Evolutionary conservation across 768 basidiomycete genomes (phyloP), one percentile per base, ranked within the genome.

Genomic region (Melanogaster broomeanus): DNA sequence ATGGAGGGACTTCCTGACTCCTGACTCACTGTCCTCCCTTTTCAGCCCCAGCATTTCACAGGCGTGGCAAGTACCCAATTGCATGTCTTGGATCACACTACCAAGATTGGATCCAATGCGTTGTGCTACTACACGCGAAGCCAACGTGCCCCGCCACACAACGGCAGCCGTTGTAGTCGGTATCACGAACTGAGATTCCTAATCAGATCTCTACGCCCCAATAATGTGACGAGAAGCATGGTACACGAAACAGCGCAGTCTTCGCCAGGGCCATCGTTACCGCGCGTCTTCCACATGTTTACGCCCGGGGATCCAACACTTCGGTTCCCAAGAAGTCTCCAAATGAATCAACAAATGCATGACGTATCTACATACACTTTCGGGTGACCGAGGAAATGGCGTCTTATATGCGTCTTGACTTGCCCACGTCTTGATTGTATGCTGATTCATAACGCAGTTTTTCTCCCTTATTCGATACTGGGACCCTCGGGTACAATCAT

Each of bases 141-240:
- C 30, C 55, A 55, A 48, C 57, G 55, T 65, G 49, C 42, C 49
- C 55, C 22, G 59, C 64, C 64, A 64, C 55, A 53, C 30, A 30
- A 33, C 45, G 31, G 37, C 27, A 24, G 21, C 53, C 48, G 48
- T 42, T 42, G 27, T 45, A 27, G 18, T 41, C 52, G 55, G 45
- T 42, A 31, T 5, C 25, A 43, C 15, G 37, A n/a, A n/a, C 35
- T 15, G 39, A 48, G 11, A 47, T 33, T n/a, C 21, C 21, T 39
- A 11, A 52, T 45, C 25, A 46, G 42, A 61, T 58, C 61, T 25
- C 22, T 55, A 34, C 52, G 45, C 53, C 48, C 43, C 43, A 38
- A 28, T 25, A 57, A 33, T 46, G 51, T 56, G 48, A 46, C 45
- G 41, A 48, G 54, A 50, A 45, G 25, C 37, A 55, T 49, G 44